Percentiles rank a stretch among this genome's conserved stretches.
These are phyloP conservation scores for Sarocladium brachiariae DNA, from an alignment of 2,329 filamentous ascomycete genomes.

Conservation along the genomic window DNA sequence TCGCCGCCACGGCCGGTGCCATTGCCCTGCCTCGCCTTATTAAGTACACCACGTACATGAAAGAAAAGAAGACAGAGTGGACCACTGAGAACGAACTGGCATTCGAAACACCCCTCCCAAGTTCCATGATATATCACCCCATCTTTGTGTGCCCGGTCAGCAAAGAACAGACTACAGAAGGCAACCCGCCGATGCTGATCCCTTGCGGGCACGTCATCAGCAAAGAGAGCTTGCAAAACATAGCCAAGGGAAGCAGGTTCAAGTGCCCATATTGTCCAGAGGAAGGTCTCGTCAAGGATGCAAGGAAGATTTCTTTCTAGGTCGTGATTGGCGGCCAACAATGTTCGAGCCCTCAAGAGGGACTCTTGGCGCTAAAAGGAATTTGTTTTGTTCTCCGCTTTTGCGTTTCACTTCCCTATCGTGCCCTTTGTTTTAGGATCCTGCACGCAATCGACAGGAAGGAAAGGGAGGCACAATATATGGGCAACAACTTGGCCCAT, in stretches of 20 bases:
- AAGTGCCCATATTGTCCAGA: conserved; percentile 95
- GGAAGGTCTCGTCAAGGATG: conserved; percentile 73
- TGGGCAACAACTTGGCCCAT: too few species aligned
- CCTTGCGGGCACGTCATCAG: conserved; percentile 93
- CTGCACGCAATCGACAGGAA: too few species aligned
- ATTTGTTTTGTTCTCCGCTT: too few species aligned
- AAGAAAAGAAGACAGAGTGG: conserved; percentile 89
- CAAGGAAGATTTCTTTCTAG: conserved; percentile 59
- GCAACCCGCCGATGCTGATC: conserved; percentile 94
- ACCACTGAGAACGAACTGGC: conserved; percentile 85
- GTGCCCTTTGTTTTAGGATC: too few species aligned
- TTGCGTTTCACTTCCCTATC: too few species aligned
- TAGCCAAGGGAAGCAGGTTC: conserved; percentile 74
- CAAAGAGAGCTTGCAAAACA: conserved; percentile 69
- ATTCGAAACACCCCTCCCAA: conserved; percentile 59
- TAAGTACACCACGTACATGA: conserved; percentile 83
- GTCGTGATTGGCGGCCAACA: too few species aligned
- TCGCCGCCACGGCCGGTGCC: conserved; percentile 84
- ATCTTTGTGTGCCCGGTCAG: conserved; percentile 98
- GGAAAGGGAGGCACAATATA: too few species aligned
- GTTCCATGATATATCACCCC: conserved; percentile 71
- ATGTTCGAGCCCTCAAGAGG: too few species aligned
- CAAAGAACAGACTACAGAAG: conserved; percentile 90
- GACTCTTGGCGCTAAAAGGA: too few species aligned
- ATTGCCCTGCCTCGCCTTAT: conserved; percentile 84